Conservation (phyloP, 2,329 filamentous ascomycete genomes). For the Zarea fungicola region DNA sequence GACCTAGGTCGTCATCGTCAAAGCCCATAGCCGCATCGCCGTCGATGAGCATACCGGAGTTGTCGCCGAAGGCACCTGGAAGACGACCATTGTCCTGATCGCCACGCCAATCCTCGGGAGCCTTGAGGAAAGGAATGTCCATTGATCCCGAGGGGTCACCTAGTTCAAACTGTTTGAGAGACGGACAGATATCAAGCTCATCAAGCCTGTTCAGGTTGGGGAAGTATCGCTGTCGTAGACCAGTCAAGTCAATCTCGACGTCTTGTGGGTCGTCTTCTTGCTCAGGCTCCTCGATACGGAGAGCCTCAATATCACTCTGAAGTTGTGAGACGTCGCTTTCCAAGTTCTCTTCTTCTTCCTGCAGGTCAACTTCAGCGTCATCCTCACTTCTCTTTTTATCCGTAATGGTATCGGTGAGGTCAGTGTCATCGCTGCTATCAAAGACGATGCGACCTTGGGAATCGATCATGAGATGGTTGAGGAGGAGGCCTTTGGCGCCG, state of each 20-base stretch:
- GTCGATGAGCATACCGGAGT: conserved; percentile 78
- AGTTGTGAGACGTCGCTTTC: conserved; percentile 20
- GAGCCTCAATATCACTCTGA: conserved; percentile 15
- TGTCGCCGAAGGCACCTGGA: conserved; percentile 52
- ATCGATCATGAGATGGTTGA: conserved; percentile 97
- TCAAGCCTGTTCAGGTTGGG: conserved; percentile 73
- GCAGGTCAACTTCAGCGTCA: conserved; percentile 35
- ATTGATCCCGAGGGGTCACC: conserved; percentile 79
- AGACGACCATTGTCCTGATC: conserved; percentile 60
- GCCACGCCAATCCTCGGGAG: conserved; percentile 77
- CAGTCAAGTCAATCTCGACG: conserved; percentile 71
- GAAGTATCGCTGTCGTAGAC: conserved; percentile 77
- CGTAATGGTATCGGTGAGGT: conserved; percentile 83
- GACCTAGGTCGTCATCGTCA: conserved; percentile 60
- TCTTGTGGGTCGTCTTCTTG: conserved; percentile 38
- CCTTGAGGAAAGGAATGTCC: conserved; percentile 88
- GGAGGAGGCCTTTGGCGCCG: conserved; percentile 85
- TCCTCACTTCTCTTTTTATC: conserved; percentile 38
- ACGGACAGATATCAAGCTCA: conserved; percentile 88
- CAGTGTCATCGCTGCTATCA: conserved; percentile 91
- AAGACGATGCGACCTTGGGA: conserved; percentile 90
- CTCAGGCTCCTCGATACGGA: conserved; percentile 36
- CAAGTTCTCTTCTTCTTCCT: conserved; percentile 32
- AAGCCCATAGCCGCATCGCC: conserved; percentile 81
- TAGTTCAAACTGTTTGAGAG: conserved; percentile 87